Percentiles rank a stretch among this genome's conserved stretches.
Conservation (phyloP, 306 rosid genomes). For the Comarum palustre region DNA sequence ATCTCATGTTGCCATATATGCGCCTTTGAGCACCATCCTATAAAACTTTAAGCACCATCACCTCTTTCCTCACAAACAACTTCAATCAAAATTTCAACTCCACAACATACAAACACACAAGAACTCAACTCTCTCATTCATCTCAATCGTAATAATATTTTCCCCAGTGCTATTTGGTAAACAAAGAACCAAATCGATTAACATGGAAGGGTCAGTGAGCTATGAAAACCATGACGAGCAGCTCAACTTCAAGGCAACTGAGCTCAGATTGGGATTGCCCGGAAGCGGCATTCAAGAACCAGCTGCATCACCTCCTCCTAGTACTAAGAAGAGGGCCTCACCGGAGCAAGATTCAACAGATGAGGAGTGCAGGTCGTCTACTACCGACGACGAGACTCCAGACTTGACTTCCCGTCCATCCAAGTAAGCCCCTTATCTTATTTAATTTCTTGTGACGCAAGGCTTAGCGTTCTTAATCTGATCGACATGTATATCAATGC, state of each 20-base stretch:
- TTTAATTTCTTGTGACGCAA: neutral
- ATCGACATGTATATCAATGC: neutral
- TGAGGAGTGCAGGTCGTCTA: conserved; percentile 30
- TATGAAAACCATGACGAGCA: conserved; percentile 29
- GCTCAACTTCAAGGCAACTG: conserved; percentile 50
- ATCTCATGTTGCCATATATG: conserved; percentile 16
- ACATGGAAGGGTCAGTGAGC: conserved; percentile 32
- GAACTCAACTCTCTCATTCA: neutral
- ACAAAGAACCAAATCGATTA: neutral
- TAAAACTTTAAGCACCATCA: conserved; percentile 33
- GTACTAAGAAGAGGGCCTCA: conserved; percentile 47
- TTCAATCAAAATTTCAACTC: conserved; percentile 6
- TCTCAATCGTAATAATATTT: neutral
- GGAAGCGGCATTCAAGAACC: conserved; percentile 33
- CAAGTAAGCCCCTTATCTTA: conserved; percentile 38
- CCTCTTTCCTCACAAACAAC: conserved; percentile 4
- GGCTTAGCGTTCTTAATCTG: neutral
- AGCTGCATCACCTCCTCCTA: conserved; percentile 13
- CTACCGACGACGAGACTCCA: conserved; percentile 14
- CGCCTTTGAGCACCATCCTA: conserved; percentile 27
- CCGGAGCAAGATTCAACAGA: conserved; percentile 17
- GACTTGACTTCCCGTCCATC: conserved; percentile 37
- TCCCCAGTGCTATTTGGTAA: neutral
- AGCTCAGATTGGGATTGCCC: conserved; percentile 68
- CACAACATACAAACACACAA: neutral